Base-by-base conservation (phyloP, 1,139 yeast genomes). In the Geotrichum siamense region DNA sequence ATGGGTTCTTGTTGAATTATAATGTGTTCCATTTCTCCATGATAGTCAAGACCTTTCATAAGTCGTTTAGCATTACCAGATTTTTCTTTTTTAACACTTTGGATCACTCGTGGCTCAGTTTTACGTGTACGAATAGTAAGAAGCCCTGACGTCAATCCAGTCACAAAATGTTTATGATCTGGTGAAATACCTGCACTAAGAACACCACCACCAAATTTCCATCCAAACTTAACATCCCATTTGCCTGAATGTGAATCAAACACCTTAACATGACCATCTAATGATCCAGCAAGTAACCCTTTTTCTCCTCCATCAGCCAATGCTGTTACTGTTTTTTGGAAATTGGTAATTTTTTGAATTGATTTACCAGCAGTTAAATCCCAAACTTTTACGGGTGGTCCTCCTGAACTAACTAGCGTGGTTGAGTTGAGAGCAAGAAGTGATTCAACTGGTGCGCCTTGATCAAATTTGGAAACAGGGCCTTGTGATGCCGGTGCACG, bases 181-280 rank as follows among this genome's bases (percentile, higher is more conserved):
- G 97, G 97, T 8, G 96, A 84, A 9, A 89, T 82, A 6, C 89
- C 97, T 60, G 94, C 80, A 55, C 87, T 73, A 54, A 91, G 70
- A 0, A 91, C 96, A 34, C 94, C 94, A 13, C 93, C 87, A 32
- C 96, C 95, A 59, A 83, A 89, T 63, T 89, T 91, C 97, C 97
- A 91, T 35, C 97, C 97, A 62, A 87, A 91, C 61, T 82, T 84
- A 51, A 89, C 96, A 50, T 82, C 83, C 89, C 94, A 91, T 50
- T 75, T 69, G 39, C 82, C 69, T 21, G 81, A 72, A 29, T 77
- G 68, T 28, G 85, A 77, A 63, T 89, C 97, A 62, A 91, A 85
- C 38, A 89, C 87, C 64, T 91, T 91, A 48, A 91, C 96, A 63
- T 91, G 98, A 15, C 98, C 98, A 64, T 91, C 98, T 49, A 91